phyloP scores from a whole-genome alignment of 2,329 filamentous ascomycete species.

The Fusarium musae region DNA sequence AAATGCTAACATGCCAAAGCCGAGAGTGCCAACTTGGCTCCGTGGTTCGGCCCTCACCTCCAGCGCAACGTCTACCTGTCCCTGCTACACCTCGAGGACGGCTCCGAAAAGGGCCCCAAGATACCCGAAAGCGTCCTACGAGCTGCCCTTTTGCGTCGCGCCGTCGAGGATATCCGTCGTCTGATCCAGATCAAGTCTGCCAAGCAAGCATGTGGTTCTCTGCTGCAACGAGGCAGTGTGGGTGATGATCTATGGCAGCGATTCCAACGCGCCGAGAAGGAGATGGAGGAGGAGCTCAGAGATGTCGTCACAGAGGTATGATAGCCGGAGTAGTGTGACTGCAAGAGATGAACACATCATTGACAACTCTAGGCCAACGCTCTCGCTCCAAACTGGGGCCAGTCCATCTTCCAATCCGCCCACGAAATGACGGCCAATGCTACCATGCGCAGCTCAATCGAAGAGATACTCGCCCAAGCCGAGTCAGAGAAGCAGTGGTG shows the following conservation, averaged over 20 bases:
- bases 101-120: constrained; percentile 73
- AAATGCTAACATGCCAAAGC: constrained; percentile 56
- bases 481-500: constrained; percentile 88
- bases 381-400: constrained; percentile 88
- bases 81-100: constrained; percentile 79
- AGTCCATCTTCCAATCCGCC: constrained; percentile 95
- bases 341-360: background rate
- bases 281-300: constrained; percentile 94
- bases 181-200: constrained; percentile 89
- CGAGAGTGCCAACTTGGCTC: constrained; percentile 84
- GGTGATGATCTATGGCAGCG: constrained; percentile 96
- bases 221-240: constrained; percentile 90
- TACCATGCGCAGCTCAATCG: constrained; percentile 77
- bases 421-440: constrained; percentile 94
- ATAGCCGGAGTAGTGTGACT: background rate
- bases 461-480: constrained; percentile 77
- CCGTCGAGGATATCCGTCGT: constrained; percentile 91
- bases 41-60: constrained; percentile 93
- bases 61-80: constrained; percentile 96
- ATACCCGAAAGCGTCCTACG: constrained; percentile 87
- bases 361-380: constrained; percentile 79
- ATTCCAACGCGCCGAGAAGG: constrained; percentile 91
- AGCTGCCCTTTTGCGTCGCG: constrained; percentile 87
- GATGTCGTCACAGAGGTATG: constrained; percentile 91
- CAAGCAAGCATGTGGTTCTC: constrained; percentile 85